Evolutionary conservation across 2,329 filamentous ascomycete genomes (phyloP).

Genomic region (Colletotrichum zoysiae): DNA sequence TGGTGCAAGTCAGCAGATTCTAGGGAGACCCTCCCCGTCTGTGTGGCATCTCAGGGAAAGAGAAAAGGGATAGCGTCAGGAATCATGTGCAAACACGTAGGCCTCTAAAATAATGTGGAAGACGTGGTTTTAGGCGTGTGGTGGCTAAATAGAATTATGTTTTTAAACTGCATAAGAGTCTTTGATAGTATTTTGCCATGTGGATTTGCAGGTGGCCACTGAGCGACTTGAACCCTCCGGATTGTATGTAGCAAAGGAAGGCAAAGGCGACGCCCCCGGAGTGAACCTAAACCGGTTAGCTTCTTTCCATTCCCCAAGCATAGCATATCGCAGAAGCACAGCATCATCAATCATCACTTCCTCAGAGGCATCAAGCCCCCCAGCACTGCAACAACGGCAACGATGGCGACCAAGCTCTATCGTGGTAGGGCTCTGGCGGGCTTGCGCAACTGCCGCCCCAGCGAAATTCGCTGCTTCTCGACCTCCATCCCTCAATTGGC

Average conservation of each 20-base stretch:
- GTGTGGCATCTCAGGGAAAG: not conserved
- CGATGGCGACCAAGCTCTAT: constrained; percentile 72
- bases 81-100: not conserved
- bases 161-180: not conserved
- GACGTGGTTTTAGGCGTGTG: accelerated
- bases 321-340: constrained; percentile 33
- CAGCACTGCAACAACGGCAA: constrained; percentile 46
- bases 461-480: constrained; percentile 43
- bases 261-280: not conserved
- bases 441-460: constrained; percentile 41
- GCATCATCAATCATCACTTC: constrained; percentile 42
- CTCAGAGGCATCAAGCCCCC: constrained; percentile 41
- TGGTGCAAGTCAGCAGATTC: constrained; percentile 34
- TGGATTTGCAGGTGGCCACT: not conserved
- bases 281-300: constrained; percentile 29
- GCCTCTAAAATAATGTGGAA: not conserved
- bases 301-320: constrained; percentile 38
- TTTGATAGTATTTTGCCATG: not conserved
- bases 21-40: constrained; percentile 27
- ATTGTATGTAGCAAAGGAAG: not conserved
- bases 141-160: not conserved
- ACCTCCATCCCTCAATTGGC: constrained; percentile 44
- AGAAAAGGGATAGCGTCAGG: not conserved
- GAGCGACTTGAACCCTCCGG: too few relatives aligned
- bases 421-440: constrained; percentile 66